Evolutionary conservation across 306 rosid genomes (phyloP), one percentile per base, ranked within the genome.

Genomic region (Ziziphus jujuba): DNA sequence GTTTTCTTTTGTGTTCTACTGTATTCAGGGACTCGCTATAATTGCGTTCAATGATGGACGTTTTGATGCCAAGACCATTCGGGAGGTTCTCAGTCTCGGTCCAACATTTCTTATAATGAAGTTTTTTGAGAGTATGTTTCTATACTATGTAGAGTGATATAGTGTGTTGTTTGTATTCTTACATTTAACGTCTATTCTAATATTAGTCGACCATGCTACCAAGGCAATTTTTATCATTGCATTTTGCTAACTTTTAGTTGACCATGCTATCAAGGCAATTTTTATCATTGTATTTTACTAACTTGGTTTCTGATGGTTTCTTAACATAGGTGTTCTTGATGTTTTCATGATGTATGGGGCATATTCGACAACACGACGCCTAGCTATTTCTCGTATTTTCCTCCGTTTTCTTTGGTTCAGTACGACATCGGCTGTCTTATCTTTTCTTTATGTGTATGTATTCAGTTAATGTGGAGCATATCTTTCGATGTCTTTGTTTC

Each of bases 291-390:
- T 50, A 36, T 63, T 24, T 20, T 38, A 19, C 53, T 9, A 0
- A 34, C 5, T 34, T 12, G 4, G 5, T 36, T 34, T 19, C 20
- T 63, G 61, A 43, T 21, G 49, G 15, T 58, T 71, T 77, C 45
- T 43, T 63, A 36, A 31, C 63, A 64, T 75, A 92, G 98, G 98
- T 83, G 91, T 92, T 75, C 82, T 92, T 66, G 98, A 92, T 69
- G 77, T 92, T 75, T 45, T 81, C 54, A 92, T 92, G 98, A 92
- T 92, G 98, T 87, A 83, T 78, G 98, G 98, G 43, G 98, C 98
- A 59, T 92, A 92, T 79, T 73, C 88, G 76, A 92, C 97, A 20
- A 73, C 97, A 12, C 81, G 97, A 56, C 79, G 59, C 33, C 71
- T 80, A 24, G 98, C 98, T 50, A 67, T 92, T 63, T 80, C 93